These are phyloP conservation scores for Saturnispora sekii DNA, from an alignment of 805 yeast species.

Conservation along the genomic window DNA sequence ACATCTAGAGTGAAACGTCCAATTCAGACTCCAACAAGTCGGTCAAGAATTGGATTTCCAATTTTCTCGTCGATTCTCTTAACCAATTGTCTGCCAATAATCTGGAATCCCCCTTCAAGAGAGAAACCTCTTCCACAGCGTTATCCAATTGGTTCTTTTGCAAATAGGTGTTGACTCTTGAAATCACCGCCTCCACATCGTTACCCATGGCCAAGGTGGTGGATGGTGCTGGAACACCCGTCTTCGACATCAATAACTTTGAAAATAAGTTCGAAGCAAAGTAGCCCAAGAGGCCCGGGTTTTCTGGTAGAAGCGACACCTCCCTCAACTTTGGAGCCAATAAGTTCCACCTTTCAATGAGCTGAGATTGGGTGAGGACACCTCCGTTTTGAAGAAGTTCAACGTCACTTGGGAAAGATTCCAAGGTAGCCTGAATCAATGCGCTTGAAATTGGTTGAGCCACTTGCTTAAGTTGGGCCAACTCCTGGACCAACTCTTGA, in stretches of 20 bases:
- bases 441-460: constrained; percentile 29
- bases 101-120: constrained; percentile 89
- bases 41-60: constrained; percentile 78
- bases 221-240: constrained; percentile 50
- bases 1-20: constrained; percentile 25
- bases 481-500: constrained; percentile 38
- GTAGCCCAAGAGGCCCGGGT: constrained; percentile 93
- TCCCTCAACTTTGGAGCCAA: constrained; percentile 81
- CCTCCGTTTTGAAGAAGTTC: constrained; percentile 38
- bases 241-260: constrained; percentile 62
- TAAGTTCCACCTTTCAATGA: constrained; percentile 68
- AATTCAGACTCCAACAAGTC: constrained; percentile 59
- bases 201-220: constrained; percentile 35
- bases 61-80: constrained; percentile 74
- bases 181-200: constrained; percentile 82
- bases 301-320: constrained; percentile 84
- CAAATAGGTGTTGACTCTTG: constrained; percentile 71
- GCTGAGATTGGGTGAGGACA: constrained; percentile 67
- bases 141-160: constrained; percentile 66
- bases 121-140: constrained; percentile 89
- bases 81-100: constrained; percentile 89
- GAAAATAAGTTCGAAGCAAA: constrained; percentile 71
- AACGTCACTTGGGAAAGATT: constrained; percentile 34
- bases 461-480: constrained; percentile 28
- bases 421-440: constrained; percentile 32